Evolutionary conservation across 768 basidiomycete genomes (phyloP).

Genomic region (Tricholoma flavovirens): DNA sequence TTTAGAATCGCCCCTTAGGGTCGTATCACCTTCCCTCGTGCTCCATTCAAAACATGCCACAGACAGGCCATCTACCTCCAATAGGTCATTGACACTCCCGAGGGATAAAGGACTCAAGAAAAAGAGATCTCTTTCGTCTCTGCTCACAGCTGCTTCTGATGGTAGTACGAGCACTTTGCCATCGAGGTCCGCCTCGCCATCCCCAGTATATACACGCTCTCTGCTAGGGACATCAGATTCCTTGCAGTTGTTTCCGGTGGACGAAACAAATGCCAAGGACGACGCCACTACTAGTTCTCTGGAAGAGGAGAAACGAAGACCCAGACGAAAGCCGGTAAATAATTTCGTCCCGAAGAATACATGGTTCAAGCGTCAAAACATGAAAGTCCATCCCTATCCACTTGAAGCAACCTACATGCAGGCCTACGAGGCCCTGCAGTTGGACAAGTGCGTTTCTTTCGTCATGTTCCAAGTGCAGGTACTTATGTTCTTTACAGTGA

Average conservation of each 20-base stretch:
- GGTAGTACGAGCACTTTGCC: constrained; percentile 2
- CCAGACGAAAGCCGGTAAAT: constrained; percentile 2
- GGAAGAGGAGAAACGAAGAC: not conserved
- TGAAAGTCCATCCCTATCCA: constrained; percentile 53
- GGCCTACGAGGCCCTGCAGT: constrained; percentile 48
- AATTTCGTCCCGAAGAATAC: constrained; percentile 27
- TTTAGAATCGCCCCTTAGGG: constrained; percentile 1
- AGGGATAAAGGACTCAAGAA: constrained; percentile 24
- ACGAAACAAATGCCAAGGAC: not conserved
- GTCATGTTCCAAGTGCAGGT: constrained; percentile 2
- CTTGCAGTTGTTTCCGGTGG: not conserved
- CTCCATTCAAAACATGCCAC: not conserved
- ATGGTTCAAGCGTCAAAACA: constrained; percentile 37
- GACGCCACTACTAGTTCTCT: not conserved
- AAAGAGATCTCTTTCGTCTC: constrained; percentile 33
- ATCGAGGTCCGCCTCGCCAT: constrained; percentile 9
- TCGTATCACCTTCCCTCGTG: constrained; percentile 7
- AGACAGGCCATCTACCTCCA: constrained; percentile 12
- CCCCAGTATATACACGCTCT: constrained; percentile 3
- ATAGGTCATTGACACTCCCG: constrained; percentile 15
- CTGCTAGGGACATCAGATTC: not conserved
- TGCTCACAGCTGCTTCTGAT: constrained; percentile 19
- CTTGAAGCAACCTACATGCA: constrained; percentile 57
- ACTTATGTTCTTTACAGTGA: constrained; percentile 41
- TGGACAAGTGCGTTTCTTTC: constrained; percentile 49